Percentiles rank a stretch among this genome's conserved stretches.
phyloP scores from a whole-genome alignment of 148 eudicot genomes.

The Polygonum aviculare region DNA sequence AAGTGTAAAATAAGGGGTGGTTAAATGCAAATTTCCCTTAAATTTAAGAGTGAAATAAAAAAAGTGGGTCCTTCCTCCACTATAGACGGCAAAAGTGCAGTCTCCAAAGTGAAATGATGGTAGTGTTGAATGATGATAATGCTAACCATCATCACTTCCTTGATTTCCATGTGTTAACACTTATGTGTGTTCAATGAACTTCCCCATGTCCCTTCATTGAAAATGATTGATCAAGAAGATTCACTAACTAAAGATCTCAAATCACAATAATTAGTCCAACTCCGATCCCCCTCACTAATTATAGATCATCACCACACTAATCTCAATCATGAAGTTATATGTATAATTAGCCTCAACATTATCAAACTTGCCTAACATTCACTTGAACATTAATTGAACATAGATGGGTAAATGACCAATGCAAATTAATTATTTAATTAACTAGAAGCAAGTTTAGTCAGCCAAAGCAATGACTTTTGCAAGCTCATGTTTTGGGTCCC shows the following conservation, averaged over 20 bases:
- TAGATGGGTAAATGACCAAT: neutral
- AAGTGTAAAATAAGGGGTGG: too few species aligned
- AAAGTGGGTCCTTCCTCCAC: slow-evolving; percentile 5
- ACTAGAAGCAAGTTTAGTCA: neutral
- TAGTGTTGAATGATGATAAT: slow-evolving; percentile 2
- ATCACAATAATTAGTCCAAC: slow-evolving; percentile 1
- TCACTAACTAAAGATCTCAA: neutral
- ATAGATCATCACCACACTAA: slow-evolving; percentile 1
- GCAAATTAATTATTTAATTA: neutral
- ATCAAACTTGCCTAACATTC: neutral
- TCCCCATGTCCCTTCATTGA: slow-evolving; percentile 7
- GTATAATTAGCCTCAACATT: neutral
- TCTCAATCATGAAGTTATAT: neutral
- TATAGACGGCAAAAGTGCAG: slow-evolving; percentile 9
- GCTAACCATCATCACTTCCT: slow-evolving; percentile 9
- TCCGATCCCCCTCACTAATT: neutral
- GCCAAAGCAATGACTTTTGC: neutral
- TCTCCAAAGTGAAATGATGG: slow-evolving; percentile 6
- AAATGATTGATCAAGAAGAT: slow-evolving; percentile 3
- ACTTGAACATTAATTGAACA: neutral
- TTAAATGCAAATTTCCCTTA: too few species aligned
- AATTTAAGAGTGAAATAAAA: neutral
- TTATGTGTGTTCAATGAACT: slow-evolving; percentile 3
- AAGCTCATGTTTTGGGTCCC: neutral
- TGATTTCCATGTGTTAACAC: slow-evolving; percentile 6